Conservation (phyloP, 192 early-diverging fungal genomes). For the Entomortierella beljakovae region DNA sequence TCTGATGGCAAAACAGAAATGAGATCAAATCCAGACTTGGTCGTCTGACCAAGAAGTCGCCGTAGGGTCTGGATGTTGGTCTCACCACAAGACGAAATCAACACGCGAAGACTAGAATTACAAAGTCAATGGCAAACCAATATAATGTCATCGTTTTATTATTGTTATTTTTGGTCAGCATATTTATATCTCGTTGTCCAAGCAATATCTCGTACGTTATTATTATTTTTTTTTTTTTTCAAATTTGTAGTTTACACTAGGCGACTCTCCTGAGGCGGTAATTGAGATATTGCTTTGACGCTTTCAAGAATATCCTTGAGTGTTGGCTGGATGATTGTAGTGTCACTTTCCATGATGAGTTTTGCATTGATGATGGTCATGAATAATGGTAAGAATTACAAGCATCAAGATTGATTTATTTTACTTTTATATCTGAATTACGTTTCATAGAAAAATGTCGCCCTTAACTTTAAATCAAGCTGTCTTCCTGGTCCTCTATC, state of each 20-base stretch:
- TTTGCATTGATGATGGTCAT: background rate
- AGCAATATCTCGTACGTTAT: no score
- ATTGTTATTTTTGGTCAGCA: no score
- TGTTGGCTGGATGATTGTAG: background rate
- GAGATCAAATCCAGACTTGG: constrained; percentile 29
- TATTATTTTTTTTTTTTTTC: constrained; percentile 2
- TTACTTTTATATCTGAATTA: background rate
- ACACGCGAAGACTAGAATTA: constrained; percentile 12
- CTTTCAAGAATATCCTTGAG: constrained; percentile 19
- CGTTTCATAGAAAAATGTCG: background rate
- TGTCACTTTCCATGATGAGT: background rate
- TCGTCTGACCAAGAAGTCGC: constrained; percentile 26
- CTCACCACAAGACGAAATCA: constrained; percentile 14
- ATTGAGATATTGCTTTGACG: constrained; percentile 2
- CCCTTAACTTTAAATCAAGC: constrained; percentile 21
- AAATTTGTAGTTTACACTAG: constrained; percentile 42
- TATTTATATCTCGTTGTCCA: no score
- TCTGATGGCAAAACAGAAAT: constrained; percentile 21
- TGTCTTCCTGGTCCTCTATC: constrained; percentile 16
- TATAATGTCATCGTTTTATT: no score
- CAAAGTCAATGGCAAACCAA: no score
- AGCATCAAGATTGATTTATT: background rate
- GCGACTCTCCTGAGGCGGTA: constrained; percentile 30
- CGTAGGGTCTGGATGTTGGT: constrained; percentile 24
- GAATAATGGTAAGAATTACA: background rate